Conservation (phyloP, 257 asterid species). For the Petunia secreta region DNA sequence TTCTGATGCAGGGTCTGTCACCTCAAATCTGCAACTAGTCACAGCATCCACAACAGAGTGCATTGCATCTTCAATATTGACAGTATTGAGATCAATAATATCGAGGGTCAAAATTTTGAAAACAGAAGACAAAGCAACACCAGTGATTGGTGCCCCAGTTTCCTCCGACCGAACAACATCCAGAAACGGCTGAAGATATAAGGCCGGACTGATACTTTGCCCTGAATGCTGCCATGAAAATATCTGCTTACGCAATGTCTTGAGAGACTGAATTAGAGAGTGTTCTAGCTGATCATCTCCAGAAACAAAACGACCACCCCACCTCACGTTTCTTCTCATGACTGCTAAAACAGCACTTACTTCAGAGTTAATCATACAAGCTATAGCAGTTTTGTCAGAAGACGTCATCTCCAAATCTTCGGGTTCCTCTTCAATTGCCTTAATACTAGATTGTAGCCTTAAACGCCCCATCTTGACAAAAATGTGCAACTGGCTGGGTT, state of each 20-base stretch:
- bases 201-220: conserved; percentile 73
- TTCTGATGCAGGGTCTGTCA: conserved; percentile 96
- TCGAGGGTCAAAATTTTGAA: conserved; percentile 90
- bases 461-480: conserved; percentile 70
- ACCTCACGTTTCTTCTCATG: conserved; percentile 97
- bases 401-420: conserved; percentile 77
- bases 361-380: conserved; percentile 87
- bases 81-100: conserved; percentile 69
- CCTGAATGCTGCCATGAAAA: conserved; percentile 85
- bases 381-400: conserved; percentile 66
- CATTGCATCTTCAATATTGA: conserved; percentile 84
- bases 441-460: conserved; percentile 79
- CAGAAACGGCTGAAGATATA: conserved; percentile 95
- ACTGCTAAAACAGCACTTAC: conserved; percentile 93
- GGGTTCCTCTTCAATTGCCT: conserved; percentile 93
- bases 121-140: conserved; percentile 88
- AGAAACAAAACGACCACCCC: conserved; percentile 97
- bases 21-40: conserved; percentile 96
- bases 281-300: conserved; percentile 98
- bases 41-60: conserved; percentile 91
- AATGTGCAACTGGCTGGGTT: conserved; percentile 28
- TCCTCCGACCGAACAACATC: conserved; percentile 94
- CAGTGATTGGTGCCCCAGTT: conserved; percentile 93
- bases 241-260: conserved; percentile 75
- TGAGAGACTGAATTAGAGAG: conserved; percentile 88